Base-by-base conservation (phyloP, 2,329 filamentous ascomycete genomes). In the Cryoendolithus antarcticus region DNA sequence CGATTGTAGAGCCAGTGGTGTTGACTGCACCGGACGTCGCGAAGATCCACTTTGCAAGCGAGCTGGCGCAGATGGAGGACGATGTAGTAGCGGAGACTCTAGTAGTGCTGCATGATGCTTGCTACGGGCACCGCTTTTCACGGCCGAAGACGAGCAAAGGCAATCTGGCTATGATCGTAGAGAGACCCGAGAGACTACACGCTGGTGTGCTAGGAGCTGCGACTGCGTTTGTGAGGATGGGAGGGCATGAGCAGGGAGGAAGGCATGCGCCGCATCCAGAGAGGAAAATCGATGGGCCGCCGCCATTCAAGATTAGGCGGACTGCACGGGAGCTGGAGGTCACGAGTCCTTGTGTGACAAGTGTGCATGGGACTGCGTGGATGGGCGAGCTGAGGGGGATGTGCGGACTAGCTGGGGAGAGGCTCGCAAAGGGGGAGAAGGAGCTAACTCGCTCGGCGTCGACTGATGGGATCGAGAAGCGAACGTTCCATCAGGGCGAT, bases 41-140 rank as follows among this genome's bases (percentile, higher is more conserved):
- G 5, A 42, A 42, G 10, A 70, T 75, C 6, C 76, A 82, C 58
- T 83, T 93, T 54, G 66, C 69, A 44, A 74, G 71, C 44, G 85
- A 93, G 56, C 60, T 74, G 10, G 60, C 70, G 5, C 79, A 85
- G 51, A 72, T 79, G 41, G 62, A 65, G 27, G 58, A 56, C 2
- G 44, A 53, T n/a, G 53, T 52, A 7, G 50, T 52, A 8, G 58
- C 71, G 3, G 67, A 86, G 44, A 86, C 86, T 0, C 63, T 93
- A 4, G 86, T 96, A 34, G 72, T 98, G 24, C 66, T 98, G 2
- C 86, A 96, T 53, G 91, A 98, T 63, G 80, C 82, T 38, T 94
- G 89, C 62, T 98, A 96, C 58, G 88, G 89, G 15, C 91, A 98
- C 63, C 80, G 86, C 13, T 98, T 79, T 60, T 85, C 88, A 8